A percentile compares a stretch with the other conserved stretches of the same genome.
Evolutionary conservation across 495 filamentous ascomycete genomes (phyloP).

Genomic region (Venustampulla echinocandica): DNA sequence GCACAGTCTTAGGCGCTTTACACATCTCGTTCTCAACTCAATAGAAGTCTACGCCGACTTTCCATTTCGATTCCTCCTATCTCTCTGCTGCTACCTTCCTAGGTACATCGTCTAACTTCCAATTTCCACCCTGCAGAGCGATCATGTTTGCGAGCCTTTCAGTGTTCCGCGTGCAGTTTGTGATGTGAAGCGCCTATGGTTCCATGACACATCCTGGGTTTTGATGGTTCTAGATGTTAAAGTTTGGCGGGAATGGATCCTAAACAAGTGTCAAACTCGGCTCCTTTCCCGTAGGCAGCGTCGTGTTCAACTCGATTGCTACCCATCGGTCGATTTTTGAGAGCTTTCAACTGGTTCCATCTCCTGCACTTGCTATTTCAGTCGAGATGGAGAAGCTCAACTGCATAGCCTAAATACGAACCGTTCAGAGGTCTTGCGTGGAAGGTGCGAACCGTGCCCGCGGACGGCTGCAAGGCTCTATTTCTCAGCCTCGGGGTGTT

Average conservation of each 20-base stretch:
- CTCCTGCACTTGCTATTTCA: background rate
- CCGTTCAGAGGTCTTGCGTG: background rate
- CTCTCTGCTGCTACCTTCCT: background rate
- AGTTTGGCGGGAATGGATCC: constrained; percentile 4
- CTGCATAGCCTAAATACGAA: background rate
- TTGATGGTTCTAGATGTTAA: constrained; percentile 1
- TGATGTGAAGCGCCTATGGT: constrained; percentile 1
- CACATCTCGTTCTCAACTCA: background rate
- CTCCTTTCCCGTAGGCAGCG: background rate
- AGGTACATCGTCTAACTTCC: no score
- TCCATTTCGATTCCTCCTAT: background rate
- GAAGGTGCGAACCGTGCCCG: constrained; percentile 1
- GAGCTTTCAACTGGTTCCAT: background rate
- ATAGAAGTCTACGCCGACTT: background rate
- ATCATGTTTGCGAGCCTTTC: background rate
- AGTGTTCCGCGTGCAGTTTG: background rate
- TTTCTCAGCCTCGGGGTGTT: background rate
- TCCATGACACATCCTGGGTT: constrained; percentile 9
- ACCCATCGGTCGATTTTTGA: no score
- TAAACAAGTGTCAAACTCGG: constrained; percentile 13
- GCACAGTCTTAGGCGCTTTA: background rate
- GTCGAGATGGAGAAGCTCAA: background rate
- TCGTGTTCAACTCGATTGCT: background rate
- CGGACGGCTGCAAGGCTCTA: background rate
- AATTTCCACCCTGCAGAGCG: background rate